A percentile compares a stretch with the other conserved stretches of the same genome.
Conservation (phyloP, 352 stramenopile genomes). For the Globisporangium barbulae region DNA sequence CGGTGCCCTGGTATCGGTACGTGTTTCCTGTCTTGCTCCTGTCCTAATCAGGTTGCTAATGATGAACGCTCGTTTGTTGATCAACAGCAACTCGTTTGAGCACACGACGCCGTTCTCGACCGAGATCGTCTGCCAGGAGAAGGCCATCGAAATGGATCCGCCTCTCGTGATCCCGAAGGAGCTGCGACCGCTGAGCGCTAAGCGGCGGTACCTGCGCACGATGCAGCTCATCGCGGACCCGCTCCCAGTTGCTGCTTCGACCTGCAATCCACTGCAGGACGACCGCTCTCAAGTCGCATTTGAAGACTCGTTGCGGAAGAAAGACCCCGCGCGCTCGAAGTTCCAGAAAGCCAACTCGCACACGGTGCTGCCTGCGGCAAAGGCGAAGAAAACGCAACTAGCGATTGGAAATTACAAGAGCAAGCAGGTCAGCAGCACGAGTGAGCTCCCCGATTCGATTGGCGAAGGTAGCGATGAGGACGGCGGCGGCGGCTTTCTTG, state of each 20-base stretch:
- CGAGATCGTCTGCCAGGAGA: conserved; percentile 21
- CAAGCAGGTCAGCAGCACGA: neutral
- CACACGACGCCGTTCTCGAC: conserved; percentile 27
- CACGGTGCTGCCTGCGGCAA: neutral
- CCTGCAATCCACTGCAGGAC: neutral
- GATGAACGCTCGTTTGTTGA: neutral
- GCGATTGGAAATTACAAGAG: neutral
- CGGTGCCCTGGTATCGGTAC: conserved; percentile 71
- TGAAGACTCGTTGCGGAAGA: conserved; percentile 10
- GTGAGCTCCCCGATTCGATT: neutral
- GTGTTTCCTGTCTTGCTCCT: conserved; percentile 6
- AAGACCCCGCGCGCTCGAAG: neutral
- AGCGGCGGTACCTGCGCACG: conserved; percentile 51
- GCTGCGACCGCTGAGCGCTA: conserved; percentile 42
- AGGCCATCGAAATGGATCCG: conserved; percentile 40
- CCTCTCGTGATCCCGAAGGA: conserved; percentile 55
- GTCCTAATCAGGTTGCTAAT: conserved; percentile 5
- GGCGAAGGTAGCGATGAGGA: neutral
- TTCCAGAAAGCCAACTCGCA: conserved; percentile 13
- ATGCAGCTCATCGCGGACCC: conserved; percentile 51
- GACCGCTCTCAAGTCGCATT: conserved; percentile 5
- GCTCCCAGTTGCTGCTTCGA: neutral
- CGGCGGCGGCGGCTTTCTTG: neutral
- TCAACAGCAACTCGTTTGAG: conserved; percentile 59
- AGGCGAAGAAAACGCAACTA: neutral